Evolutionary conservation across 495 filamentous ascomycete genomes (phyloP), one percentile per base, ranked within the genome.

Genomic region (Tuber indicum): DNA sequence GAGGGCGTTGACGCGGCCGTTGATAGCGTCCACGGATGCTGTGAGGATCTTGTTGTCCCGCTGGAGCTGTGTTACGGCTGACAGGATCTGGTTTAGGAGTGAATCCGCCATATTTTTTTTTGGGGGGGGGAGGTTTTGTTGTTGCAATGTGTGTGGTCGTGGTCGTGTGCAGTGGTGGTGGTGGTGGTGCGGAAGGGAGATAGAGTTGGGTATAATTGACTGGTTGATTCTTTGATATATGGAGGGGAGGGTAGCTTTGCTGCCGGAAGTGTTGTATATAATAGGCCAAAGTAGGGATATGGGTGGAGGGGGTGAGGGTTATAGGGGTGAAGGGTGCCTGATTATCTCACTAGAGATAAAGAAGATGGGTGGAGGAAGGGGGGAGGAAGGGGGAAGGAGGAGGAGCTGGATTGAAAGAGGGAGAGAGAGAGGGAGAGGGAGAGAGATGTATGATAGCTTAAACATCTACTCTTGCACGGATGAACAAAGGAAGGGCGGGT

Each of bases 1-100:
- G 44, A 92, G 86, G 32, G 87, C 84, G 82, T 91, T 91, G 74
- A 92, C 87, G 70, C 91, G 89, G 47, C 89, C 88, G 72, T 91
- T 89, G 76, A 93, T 89, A 19, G 87, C 86, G 82, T 92, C 90
- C 72, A 94, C 86, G 42, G 87, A 87, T 43, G 89, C 86, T 52
- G 90, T 85, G 72, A 94, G 86, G 72, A 88, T 86, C 44, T 84
- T 81, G 79, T 92, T 90, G 78, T 87, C 88, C 77, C 87, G 83
- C 71, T 89, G 86, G 23, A 93, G 86, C 42, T 83, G 83, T 76
- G 86, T 87, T 71, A 92, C 78, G 41, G 84, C 85, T 23, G 85
- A 79, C 66, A 90, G 85, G 73, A 91, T 86, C 78, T 89, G 86
- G n/a, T 84, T 85, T 76, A 89, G 84, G 72, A 85, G 77, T 44